A percentile compares a stretch with the other conserved stretches of the same genome.
phyloP scores from a whole-genome alignment of 2,329 filamentous ascomycete genomes.

The Orbilia javanica region DNA sequence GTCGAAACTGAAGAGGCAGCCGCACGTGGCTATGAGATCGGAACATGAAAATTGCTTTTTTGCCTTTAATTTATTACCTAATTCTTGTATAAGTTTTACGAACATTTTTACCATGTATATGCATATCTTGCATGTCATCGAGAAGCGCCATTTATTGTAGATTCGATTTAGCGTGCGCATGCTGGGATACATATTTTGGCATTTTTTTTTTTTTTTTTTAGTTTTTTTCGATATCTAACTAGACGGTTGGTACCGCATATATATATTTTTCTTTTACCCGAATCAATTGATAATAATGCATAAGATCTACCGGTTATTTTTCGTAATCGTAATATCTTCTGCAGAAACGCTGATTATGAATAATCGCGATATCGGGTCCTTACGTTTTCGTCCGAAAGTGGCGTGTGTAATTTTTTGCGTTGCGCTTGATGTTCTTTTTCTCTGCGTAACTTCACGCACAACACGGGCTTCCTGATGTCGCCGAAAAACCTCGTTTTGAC shows the following conservation, averaged over 20 bases:
- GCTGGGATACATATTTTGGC: constrained; percentile 37
- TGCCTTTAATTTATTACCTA: not conserved
- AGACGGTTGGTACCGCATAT: constrained; percentile 34
- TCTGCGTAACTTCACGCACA: constrained; percentile 20
- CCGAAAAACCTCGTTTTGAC: constrained; percentile 3
- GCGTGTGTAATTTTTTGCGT: constrained; percentile 56
- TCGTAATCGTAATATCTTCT: not conserved
- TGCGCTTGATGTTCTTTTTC: constrained; percentile 32
- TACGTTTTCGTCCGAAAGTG: not conserved
- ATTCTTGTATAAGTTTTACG: constrained; percentile 23
- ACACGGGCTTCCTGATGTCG: constrained; percentile 8
- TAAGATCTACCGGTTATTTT: constrained; percentile 10
- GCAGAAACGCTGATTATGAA: not conserved
- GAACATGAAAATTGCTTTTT: constrained; percentile 36
- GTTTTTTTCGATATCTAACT: constrained; percentile 13
- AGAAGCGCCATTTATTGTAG: constrained; percentile 24
- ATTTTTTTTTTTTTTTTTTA: constrained; percentile 13
- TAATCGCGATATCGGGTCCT: constrained; percentile 16
- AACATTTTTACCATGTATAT: constrained; percentile 20
- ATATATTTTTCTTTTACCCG: not conserved
- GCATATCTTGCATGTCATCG: constrained; percentile 18
- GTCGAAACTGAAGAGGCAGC: constrained; percentile 49
- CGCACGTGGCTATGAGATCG: constrained; percentile 54
- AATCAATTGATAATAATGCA: constrained; percentile 37
- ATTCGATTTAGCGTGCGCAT: constrained; percentile 48